Percentiles rank a stretch among this genome's conserved stretches.
Conservation (phyloP, 768 basidiomycete species). For the Mycena latifolia region DNA sequence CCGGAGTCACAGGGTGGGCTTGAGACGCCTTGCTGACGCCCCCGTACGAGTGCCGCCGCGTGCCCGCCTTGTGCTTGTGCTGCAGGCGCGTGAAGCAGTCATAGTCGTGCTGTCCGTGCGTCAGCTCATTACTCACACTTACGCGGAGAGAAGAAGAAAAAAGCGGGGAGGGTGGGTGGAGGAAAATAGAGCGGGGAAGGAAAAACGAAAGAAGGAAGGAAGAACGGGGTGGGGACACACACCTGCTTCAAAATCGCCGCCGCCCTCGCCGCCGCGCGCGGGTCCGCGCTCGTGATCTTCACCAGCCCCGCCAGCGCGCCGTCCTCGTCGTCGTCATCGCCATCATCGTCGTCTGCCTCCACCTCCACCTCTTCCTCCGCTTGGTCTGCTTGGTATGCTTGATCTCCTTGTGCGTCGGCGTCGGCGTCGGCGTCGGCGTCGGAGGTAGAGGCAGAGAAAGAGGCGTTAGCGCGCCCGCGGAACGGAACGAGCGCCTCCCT, state of each 20-base stretch:
- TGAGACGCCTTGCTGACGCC: slow-evolving; percentile 31
- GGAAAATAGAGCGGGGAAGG: not conserved
- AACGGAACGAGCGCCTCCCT: no score
- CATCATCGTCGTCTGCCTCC: not conserved
- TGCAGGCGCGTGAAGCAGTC: slow-evolving; percentile 76
- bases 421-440: not conserved
- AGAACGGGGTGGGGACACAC: slow-evolving; percentile 41
- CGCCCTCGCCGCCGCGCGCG: slow-evolving; percentile 90
- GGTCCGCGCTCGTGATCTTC: slow-evolving; percentile 88
- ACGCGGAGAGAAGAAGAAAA: not conserved
- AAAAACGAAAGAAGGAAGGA: not conserved
- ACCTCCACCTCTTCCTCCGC: no score
- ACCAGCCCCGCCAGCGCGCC: slow-evolving; percentile 71
- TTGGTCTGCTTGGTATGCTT: no score
- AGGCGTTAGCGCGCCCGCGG: no score
- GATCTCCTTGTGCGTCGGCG: no score
- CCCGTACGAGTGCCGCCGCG: slow-evolving; percentile 48
- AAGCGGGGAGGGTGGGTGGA: not conserved
- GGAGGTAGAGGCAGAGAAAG: not conserved
- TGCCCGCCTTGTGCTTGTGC: no score
- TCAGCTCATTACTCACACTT: no score
- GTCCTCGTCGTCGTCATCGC: slow-evolving; percentile 38
- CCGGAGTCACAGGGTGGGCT: no score
- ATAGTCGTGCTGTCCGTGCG: slow-evolving; percentile 75
- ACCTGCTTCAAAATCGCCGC: slow-evolving; percentile 94